phyloP scores from a whole-genome alignment of 352 stramenopile species.

The Pythium brassicae region DNA sequence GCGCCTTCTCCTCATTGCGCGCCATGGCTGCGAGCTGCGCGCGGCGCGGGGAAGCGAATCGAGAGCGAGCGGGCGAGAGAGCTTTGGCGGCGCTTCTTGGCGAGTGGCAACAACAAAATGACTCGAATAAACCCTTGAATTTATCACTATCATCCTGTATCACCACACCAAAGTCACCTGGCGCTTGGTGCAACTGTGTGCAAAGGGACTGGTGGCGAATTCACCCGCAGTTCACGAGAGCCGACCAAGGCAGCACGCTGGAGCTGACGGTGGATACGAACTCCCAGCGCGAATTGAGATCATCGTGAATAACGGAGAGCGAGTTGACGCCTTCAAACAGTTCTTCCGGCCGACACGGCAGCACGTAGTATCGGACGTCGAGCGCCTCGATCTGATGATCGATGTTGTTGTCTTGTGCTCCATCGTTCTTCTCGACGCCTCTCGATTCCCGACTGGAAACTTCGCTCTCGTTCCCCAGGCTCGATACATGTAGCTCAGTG shows the following conservation, averaged over 20 bases:
- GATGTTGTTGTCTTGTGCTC: background rate
- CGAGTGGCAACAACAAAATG: too few species aligned
- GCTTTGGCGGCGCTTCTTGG: too few species aligned
- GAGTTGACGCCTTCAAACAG: background rate
- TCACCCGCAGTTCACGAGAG: constrained; percentile 11
- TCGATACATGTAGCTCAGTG: background rate
- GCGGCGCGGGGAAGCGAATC: too few species aligned
- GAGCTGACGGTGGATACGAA: constrained; percentile 3
- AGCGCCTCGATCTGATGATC: background rate
- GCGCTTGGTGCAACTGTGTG: background rate
- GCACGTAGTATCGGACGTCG: constrained; percentile 1
- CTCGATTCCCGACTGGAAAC: background rate
- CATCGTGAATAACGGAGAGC: constrained; percentile 3
- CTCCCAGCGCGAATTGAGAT: too few species aligned
- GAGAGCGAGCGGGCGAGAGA: too few species aligned
- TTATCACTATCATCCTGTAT: too few species aligned
- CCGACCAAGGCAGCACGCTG: constrained; percentile 9
- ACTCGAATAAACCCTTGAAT: too few species aligned
- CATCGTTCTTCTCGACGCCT: background rate
- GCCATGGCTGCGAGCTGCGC: constrained; percentile 76
- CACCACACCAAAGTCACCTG: too few species aligned
- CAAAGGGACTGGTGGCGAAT: too few species aligned
- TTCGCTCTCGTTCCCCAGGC: background rate
- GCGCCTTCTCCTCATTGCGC: constrained; percentile 97
- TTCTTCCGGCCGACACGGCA: constrained; percentile 3